Base-by-base conservation (phyloP, 176 grass and related monocot genomes). In the Areca catechu region DNA sequence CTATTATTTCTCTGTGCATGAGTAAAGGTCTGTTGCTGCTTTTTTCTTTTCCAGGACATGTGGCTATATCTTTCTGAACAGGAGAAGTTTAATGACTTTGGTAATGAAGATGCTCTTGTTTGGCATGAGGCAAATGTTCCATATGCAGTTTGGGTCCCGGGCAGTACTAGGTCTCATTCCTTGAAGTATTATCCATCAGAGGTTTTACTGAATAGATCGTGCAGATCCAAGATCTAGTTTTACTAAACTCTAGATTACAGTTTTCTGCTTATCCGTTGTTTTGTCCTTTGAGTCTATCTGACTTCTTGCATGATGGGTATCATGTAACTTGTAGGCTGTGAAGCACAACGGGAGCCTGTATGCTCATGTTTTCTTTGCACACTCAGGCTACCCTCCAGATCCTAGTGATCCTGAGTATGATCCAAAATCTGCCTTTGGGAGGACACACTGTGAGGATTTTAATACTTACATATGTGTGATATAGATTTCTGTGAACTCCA, bases 81-180 rank as follows among this genome's bases (percentile, higher is more conserved):
- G 0, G 88, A 92, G 53, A 89, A 93, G 64, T 99, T 99, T 61
- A 99, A 80, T 10, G 88, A 93, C 50, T 99, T 99, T 37, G 53
- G 63, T 65, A 82, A 93, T 37, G 94, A 99, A 14, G 79, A 93
- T 10, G 76, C 94, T 67, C 88, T 99, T 57, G 65, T 92, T 74
- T 99, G 94, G 94, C 94, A 99, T 65, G 94, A 99, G 61, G 22
- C 84, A n/a, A 99, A 86, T 67, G 76, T 99, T 80, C 94, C 94
- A n/a, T 99, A 93, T 86, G 94, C 83, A 55, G 76, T 93, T 34
- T 99, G 94, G 94, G 57, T 60, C 4, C 88, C 76, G 29, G 58
- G 68, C 50, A 86, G 94, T 77, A 86, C 73, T 19, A 85, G 94
- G 68, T 88, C 81, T 22, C 63, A 17, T 50, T 73, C 81, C 7